Percentiles rank a stretch among this genome's conserved stretches.
Evolutionary conservation across 805 yeast species (phyloP).

Genomic region (Metschnikowia kofuensis): DNA sequence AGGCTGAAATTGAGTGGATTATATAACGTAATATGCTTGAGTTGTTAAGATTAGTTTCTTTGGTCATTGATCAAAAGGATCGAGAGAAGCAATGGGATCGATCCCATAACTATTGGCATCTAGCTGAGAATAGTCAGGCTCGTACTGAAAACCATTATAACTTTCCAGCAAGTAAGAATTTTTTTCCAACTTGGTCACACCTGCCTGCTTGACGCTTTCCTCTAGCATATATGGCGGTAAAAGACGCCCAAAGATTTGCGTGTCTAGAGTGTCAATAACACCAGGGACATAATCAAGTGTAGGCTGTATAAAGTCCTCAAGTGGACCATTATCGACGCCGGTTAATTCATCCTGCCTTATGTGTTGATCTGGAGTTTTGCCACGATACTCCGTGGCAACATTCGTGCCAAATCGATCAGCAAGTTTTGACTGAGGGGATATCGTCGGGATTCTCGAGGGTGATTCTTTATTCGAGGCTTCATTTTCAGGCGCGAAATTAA

Average conservation of each 20-base stretch:
- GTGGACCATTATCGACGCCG: background rate
- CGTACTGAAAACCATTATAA: background rate
- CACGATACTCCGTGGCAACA: no score
- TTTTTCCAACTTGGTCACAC: slow-evolving; percentile 1
- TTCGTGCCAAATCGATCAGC: background rate
- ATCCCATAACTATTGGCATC: background rate
- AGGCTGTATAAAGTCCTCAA: slow-evolving; percentile 1
- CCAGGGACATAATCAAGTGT: slow-evolving; percentile 63
- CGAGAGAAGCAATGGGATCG: slow-evolving; percentile 8
- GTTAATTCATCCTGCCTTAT: background rate
- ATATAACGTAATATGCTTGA: no score
- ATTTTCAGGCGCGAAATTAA: slow-evolving; percentile 1
- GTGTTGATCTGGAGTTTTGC: background rate
- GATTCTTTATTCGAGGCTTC: background rate
- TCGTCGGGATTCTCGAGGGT: background rate
- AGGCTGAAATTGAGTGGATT: no score
- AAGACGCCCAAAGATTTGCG: slow-evolving; percentile 79
- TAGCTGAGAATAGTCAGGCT: slow-evolving; percentile 1
- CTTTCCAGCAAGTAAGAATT: background rate
- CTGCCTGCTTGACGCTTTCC: slow-evolving; percentile 12
- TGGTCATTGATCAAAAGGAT: slow-evolving; percentile 4
- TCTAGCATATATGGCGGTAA: slow-evolving; percentile 81
- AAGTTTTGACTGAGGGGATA: background rate
- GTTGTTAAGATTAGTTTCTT: background rate
- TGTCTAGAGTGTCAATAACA: slow-evolving; percentile 79